phyloP scores from a whole-genome alignment of 129 eudicot genomes.

The Centrapalus pauciflorus region DNA sequence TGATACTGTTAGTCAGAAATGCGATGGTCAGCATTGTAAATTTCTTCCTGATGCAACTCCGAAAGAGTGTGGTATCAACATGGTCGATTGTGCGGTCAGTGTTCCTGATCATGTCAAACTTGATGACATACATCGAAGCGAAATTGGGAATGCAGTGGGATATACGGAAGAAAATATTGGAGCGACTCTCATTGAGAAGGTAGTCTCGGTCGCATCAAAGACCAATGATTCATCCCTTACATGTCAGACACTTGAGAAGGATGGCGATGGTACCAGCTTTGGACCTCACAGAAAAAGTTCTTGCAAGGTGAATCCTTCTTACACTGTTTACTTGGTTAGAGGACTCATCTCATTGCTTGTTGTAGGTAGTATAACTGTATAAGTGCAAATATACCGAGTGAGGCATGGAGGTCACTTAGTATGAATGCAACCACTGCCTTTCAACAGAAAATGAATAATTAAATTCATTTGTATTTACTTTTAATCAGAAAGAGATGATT shows the following conservation, averaged over 20 bases:
- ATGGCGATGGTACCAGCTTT: constrained; percentile 26
- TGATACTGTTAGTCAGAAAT: constrained; percentile 24
- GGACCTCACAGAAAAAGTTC: constrained; percentile 21
- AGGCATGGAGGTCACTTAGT: background rate
- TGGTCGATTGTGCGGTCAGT: background rate
- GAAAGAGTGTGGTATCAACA: constrained; percentile 12
- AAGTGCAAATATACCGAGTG: no score
- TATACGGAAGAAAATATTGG: constrained; percentile 21
- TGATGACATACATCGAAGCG: constrained; percentile 27
- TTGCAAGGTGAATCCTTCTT: constrained; percentile 35
- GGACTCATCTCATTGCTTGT: background rate
- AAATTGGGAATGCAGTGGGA: constrained; percentile 17
- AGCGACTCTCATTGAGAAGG: constrained; percentile 22
- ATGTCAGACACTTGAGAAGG: constrained; percentile 28
- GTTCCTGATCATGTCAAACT: constrained; percentile 23
- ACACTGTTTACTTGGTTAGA: background rate
- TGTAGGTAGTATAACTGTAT: background rate
- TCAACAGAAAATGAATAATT: background rate
- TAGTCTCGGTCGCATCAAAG: constrained; percentile 13
- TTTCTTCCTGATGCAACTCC: constrained; percentile 24
- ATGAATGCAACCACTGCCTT: background rate
- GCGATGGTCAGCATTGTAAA: constrained; percentile 24
- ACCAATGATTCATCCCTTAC: constrained; percentile 14
- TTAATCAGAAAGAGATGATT: background rate
- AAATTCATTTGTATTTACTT: background rate